phyloP scores from a whole-genome alignment of 495 filamentous ascomycete genomes.

The Opeltia flavorubescens region DNA sequence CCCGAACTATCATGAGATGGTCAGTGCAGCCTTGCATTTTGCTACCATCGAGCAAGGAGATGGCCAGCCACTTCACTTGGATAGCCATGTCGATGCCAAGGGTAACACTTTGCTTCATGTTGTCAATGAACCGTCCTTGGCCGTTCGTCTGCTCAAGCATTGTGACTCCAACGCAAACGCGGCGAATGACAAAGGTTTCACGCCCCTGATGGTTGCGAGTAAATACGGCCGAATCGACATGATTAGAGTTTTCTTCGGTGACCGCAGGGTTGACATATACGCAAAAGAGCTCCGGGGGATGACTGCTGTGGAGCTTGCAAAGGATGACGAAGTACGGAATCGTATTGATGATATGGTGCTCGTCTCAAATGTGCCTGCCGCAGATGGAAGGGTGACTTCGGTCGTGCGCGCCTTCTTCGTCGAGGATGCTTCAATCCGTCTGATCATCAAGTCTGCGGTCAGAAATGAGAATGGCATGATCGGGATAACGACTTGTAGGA shows the following conservation, averaged over 20 bases:
- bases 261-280: conserved; percentile 71
- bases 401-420: conserved; percentile 97
- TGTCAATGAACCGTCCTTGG: conserved; percentile 70
- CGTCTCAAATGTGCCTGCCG: conserved; percentile 53
- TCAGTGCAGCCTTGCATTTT: conserved; percentile 58
- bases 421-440: conserved; percentile 84
- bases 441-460: conserved; percentile 88
- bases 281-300: conserved; percentile 78
- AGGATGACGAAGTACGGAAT: conserved; percentile 95
- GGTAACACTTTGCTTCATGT: conserved; percentile 92
- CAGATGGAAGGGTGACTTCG: conserved; percentile 74
- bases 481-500: conserved; percentile 74
- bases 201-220: conserved; percentile 95
- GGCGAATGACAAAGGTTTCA: conserved; percentile 89
- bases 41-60: conserved; percentile 66
- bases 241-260: conserved; percentile 75
- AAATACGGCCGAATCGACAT: conserved; percentile 94
- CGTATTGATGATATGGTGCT: conserved; percentile 87
- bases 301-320: conserved; percentile 91
- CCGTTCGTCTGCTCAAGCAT: conserved; percentile 54
- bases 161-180: conserved; percentile 94
- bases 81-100: conserved; percentile 84
- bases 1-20: conserved; percentile 71
- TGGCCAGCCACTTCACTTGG: conserved; percentile 66
- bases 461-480: conserved; percentile 37